Evolutionary conservation across 306 rosid species (phyloP), one percentile per base, ranked within the genome.

Genomic region (Sicyos edulis): DNA sequence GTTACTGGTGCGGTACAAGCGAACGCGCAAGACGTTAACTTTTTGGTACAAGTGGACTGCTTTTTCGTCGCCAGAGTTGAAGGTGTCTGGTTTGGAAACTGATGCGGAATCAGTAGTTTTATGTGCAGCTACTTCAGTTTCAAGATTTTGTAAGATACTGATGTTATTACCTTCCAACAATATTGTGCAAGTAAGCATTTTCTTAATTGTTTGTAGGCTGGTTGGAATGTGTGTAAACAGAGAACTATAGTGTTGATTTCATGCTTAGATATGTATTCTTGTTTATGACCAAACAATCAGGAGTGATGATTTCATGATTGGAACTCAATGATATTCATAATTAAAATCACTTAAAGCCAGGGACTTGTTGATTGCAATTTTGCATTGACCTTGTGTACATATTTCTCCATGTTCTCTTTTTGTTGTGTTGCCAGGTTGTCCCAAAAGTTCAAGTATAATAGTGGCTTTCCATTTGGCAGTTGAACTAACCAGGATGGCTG

Each of bases 61-160:
- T 68, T 68, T 12, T 3, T 54, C 1, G 47, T 21, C 72, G 19
- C 56, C 12, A 56, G 72, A 13, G 34, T 47, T 45, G 49, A 32
- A 44, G 57, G 14, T 7, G 17, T 0, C 17, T 0, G 10, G 10
- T 52, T 52, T 6, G 55, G 56, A 21, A 47, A 47, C 56, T 67
- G 72, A 67, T 67, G 56, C 49, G 57, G 72, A 68, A 49, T 8
- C 34, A 68, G 57, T 49, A 10, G 26, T 47, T 47, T 45, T 67
- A 40, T 67, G 55, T 67, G 37, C 40, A 67, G 44, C 20, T 29
- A 67, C 20, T 67, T 44, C 56, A 47, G 53, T 67, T 20, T 67
- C 56, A 47, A 67, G 72, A 68, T 68, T 68, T 68, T 68, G 72
- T 47, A 49, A 68, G 72, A 68, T 68, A 68, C 54, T 12, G 54